A percentile compares a stretch with the other conserved stretches of the same genome.
phyloP scores from a whole-genome alignment of 2,329 filamentous ascomycete species.

The Dactylonectria macrodidyma region DNA sequence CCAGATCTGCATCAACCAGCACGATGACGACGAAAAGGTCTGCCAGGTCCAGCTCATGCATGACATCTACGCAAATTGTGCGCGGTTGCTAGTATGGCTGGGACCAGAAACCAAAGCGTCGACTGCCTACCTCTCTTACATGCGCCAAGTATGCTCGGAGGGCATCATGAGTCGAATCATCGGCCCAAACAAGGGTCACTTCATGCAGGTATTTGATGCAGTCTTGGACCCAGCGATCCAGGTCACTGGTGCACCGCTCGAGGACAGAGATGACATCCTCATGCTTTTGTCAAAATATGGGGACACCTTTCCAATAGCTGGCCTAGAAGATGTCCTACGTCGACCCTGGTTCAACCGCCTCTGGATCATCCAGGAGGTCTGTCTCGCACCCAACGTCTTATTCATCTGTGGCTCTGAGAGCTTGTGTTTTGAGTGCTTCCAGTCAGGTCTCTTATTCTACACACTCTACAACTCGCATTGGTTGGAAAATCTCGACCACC shows the following conservation, averaged over 20 bases:
- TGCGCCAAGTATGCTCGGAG: conserved; percentile 34
- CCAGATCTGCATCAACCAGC: conserved; percentile 53
- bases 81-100: conserved; percentile 48
- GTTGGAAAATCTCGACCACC: conserved; percentile 25
- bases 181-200: conserved; percentile 40
- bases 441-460: conserved; percentile 47
- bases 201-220: conserved; percentile 49
- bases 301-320: conserved; percentile 44
- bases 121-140: conserved; percentile 39
- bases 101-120: conserved; percentile 43
- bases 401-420: conserved; percentile 47
- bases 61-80: conserved; percentile 47
- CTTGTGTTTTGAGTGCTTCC: conserved; percentile 48
- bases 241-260: conserved; percentile 33
- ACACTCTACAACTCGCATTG: conserved; percentile 51
- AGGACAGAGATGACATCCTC: conserved; percentile 49
- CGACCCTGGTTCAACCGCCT: conserved; percentile 51
- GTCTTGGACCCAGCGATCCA: conserved; percentile 44
- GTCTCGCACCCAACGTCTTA: conserved; percentile 41
- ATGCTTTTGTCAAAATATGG: conserved; percentile 42
- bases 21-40: conserved; percentile 42
- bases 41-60: conserved; percentile 50
- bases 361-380: conserved; percentile 55
- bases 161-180: conserved; percentile 43
- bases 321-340: conserved; percentile 46